Evolutionary conservation across 2,329 filamentous ascomycete genomes (phyloP).

Genomic region (Epicoccum nigrum): DNA sequence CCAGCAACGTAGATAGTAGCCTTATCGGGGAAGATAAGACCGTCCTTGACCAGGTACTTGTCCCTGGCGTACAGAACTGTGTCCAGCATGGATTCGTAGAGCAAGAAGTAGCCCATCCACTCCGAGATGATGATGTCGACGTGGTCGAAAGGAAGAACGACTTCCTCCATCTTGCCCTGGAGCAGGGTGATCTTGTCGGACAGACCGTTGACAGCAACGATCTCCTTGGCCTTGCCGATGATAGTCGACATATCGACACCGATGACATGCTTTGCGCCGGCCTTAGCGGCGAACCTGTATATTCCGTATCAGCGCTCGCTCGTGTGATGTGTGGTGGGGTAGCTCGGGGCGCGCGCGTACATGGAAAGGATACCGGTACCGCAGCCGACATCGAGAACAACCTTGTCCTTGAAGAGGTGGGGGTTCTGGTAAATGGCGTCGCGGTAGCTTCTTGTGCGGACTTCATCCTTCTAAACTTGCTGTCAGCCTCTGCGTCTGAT

Average conservation of each 20-base stretch:
- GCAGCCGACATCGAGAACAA: conserved; percentile 96
- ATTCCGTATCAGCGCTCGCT: conserved; percentile 28
- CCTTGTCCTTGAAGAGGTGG: conserved; percentile 89
- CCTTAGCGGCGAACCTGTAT: conserved; percentile 89
- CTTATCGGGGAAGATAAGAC: conserved; percentile 98
- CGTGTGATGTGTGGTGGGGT: conserved; percentile 16
- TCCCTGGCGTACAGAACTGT: conserved; percentile 97
- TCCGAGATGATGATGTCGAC: conserved; percentile 99
- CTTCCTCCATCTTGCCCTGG: conserved; percentile 99
- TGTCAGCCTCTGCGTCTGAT: conserved; percentile 18
- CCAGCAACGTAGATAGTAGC: conserved; percentile 95
- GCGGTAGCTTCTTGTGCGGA: conserved; percentile 94
- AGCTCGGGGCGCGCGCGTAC: conserved; percentile 61
- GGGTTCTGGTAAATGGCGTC: conserved; percentile 97
- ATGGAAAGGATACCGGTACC: conserved; percentile 98
- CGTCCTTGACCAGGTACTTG: conserved; percentile 83
- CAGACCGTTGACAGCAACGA: conserved; percentile 90
- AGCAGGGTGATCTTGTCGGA: conserved; percentile 95
- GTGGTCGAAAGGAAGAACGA: conserved; percentile 88
- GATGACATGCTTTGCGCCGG: conserved; percentile 97
- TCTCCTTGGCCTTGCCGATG: conserved; percentile 97
- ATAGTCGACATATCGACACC: conserved; percentile 99
- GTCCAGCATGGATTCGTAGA: conserved; percentile 99
- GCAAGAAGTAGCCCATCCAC: conserved; percentile 99
- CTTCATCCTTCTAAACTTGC: conserved; percentile 84